Evolutionary conservation across 2,329 filamentous ascomycete species (phyloP), one percentile per base, ranked within the genome.

Genomic region (Stachybotrys elegans): DNA sequence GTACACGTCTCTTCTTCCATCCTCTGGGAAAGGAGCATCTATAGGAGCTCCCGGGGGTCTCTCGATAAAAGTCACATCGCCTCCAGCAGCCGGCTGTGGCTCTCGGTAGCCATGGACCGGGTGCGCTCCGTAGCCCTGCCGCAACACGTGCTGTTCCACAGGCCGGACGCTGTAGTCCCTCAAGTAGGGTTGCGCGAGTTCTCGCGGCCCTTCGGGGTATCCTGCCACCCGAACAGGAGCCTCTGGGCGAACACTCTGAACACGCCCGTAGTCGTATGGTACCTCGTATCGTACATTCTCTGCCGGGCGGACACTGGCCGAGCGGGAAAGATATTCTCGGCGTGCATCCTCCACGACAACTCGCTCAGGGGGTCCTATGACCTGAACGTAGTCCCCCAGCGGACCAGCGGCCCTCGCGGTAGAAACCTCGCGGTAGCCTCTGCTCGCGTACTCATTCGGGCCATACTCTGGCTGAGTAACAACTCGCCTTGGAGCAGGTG

Each of bases 381-480:
- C 62, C 42, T 72, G 70, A 19, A 74, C 57, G 50, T 75, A 78
- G 9, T 76, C 75, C 25, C 59, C 59, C 4, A 67, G 61, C 3
- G 62, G 62, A 5, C 57, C 60, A 47, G 70, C 62, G 11, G 72
- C 77, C 29, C 72, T 77, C 49, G 38, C 38, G 14, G 65, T 63
- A 5, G 79, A 75, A 51, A 79, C 78, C 51, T 84, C 82, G 43
- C 78, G 68, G 49, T 77, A 73, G 14, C 75, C 73, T 48, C 78
- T 79, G 22, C 71, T 65, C 47, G 78, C 72, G 48, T 76, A 73
- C 23, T 68, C 62, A 41, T 79, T 74, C 7, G 73, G 56, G 21
- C 70, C 56, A 40, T 72, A 78, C 48, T 86, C 83, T 3, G 81
- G 76, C 48, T 84, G 78, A 11, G 82, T 82, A 19, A 87, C 66